Evolutionary conservation across 345 rosid genomes (phyloP), one percentile per base, ranked within the genome.

Genomic region (Psidium guajava): DNA sequence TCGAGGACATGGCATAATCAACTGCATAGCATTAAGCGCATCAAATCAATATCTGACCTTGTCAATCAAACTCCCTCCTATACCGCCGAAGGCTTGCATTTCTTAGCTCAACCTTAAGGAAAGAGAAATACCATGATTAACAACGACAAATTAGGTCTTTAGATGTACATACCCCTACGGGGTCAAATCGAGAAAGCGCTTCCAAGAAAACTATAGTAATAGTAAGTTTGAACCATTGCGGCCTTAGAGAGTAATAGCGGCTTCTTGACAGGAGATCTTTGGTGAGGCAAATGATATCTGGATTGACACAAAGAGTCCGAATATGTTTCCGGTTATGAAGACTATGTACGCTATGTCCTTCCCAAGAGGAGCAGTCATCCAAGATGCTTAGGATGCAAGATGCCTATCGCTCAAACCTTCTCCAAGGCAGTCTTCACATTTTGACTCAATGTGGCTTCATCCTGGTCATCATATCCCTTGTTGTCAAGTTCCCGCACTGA

Each of bases 191-290:
- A 44, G 47, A 44, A 44, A 44, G 6, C 47, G 8, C 47, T 44
- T 44, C 44, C 7, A 5, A 44, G 47, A 44, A 44, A 44, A 44
- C 47, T 44, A 5, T 44, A n/a, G 69, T 32, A 58, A 58, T 58
- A 58, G 32, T 58, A 58, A 58, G 69, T 58, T n/a, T 58, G 69
- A 58, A 58, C 69, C 69, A n/a, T 2, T 58, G 32, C 8, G 0
- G 16, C 27, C 36, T n/a, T 0, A 0, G 36, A 59, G 1, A 59
- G 69, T 1, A 59, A 59, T 0, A 59, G 9, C 0, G 36, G 36
- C 36, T n/a, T 0, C 20, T n/a, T 59, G 3, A 59, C 8, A 0
- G 8, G 69, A n/a, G 69, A 59, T 2, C 36, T 59, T 2, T 6
- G 8, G 69, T 59, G 36, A 59, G 69, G 36, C 69, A 59, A 59